These are phyloP conservation scores for Aspergillus hancockii DNA, from an alignment of 495 filamentous ascomycete species.

Conservation along the genomic window DNA sequence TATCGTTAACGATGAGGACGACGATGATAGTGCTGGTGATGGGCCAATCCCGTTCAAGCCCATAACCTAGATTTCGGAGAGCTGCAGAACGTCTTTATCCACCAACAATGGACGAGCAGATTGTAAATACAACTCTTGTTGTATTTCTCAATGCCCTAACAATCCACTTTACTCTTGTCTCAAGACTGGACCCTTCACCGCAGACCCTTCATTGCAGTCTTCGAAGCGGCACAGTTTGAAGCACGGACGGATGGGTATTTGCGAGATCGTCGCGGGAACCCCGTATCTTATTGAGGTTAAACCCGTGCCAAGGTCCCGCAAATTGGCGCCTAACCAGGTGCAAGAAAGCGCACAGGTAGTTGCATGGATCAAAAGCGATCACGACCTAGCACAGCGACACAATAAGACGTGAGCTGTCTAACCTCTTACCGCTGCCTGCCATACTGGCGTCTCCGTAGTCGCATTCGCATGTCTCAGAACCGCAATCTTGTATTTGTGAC, in stretches of 20 bases:
- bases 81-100: too few species aligned
- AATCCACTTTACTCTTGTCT: not conserved
- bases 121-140: constrained; percentile 10
- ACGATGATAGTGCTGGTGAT: too few species aligned
- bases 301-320: not conserved
- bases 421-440: not conserved
- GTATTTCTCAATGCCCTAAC: constrained; percentile 8
- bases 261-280: not conserved
- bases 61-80: too few species aligned
- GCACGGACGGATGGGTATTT: constrained; percentile 8
- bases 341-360: constrained; percentile 7
- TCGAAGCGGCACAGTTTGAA: not conserved
- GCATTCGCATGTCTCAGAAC: constrained; percentile 8
- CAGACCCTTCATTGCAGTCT: not conserved
- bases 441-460: constrained; percentile 5
- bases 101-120: constrained; percentile 9
- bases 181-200: constrained; percentile 2
- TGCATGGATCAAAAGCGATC: constrained; percentile 7
- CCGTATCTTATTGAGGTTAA: constrained; percentile 9
- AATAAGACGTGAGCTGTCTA: not conserved
- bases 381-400: not conserved
- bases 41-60: too few species aligned
- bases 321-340: not conserved
- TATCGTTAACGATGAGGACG: too few species aligned
- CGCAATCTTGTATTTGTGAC: constrained; percentile 9